phyloP scores from a whole-genome alignment of 768 basidiomycete genomes.

The Agaricus subrufescens region DNA sequence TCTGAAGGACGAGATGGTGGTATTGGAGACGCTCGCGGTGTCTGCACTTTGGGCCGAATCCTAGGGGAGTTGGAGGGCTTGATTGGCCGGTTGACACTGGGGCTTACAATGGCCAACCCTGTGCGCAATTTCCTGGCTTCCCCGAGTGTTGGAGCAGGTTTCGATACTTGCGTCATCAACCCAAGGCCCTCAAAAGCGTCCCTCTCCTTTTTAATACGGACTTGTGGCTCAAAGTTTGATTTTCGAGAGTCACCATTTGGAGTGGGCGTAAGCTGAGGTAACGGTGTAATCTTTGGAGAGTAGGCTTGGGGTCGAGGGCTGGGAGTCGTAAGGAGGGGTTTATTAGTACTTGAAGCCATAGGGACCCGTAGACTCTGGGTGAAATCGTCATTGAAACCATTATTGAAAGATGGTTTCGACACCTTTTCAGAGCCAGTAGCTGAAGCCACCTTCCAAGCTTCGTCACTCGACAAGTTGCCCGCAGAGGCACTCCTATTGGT shows the following conservation, averaged over 20 bases:
- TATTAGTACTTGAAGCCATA: conserved; percentile 28
- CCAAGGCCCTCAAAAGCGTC: conserved; percentile 83
- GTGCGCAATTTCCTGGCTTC: conserved; percentile 72
- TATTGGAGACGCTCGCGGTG: conserved; percentile 21
- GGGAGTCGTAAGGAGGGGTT: conserved; percentile 18
- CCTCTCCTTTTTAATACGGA: conserved; percentile 29
- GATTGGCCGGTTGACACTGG: conserved; percentile 21
- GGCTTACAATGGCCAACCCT: conserved; percentile 55
- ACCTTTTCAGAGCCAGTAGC: conserved; percentile 1
- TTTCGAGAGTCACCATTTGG: conserved; percentile 1
- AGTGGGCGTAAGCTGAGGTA: conserved; percentile 12
- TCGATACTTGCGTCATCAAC: conserved; percentile 35
- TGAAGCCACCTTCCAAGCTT: conserved; percentile 35
- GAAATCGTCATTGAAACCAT: conserved; percentile 69
- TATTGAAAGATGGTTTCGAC: conserved; percentile 1
- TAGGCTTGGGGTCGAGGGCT: conserved; percentile 14
- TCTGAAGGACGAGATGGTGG: conserved; percentile 29
- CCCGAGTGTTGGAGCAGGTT: conserved; percentile 62
- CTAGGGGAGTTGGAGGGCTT: conserved; percentile 14
- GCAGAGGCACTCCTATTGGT: neutral
- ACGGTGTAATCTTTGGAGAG: conserved; percentile 13
- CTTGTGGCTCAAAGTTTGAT: conserved; percentile 1
- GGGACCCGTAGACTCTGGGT: conserved; percentile 51
- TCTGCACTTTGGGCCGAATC: conserved; percentile 6
- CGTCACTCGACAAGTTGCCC: conserved; percentile 19